Percentiles rank a stretch among this genome's conserved stretches.
Evolutionary conservation across 169 alveolate genomes (phyloP).

Genomic region (Miamiensis avidus): DNA sequence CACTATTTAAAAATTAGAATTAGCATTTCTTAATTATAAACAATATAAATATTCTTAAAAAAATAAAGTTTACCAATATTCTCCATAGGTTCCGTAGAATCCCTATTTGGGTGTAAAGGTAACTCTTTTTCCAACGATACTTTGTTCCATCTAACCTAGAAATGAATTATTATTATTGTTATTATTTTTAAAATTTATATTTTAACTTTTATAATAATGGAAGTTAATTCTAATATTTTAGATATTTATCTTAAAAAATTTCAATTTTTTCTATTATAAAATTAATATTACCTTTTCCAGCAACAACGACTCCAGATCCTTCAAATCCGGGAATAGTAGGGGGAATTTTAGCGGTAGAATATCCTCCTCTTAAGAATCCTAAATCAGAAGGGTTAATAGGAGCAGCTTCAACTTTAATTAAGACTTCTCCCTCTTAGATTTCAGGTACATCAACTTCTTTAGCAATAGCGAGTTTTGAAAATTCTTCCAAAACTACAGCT

Average conservation of each 20-base stretch:
- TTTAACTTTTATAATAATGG: neutral
- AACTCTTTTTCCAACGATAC: slow-evolving; percentile 45
- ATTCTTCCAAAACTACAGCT: slow-evolving; percentile 48
- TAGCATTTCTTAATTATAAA: too few relatives aligned
- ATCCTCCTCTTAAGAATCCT: slow-evolving; percentile 54
- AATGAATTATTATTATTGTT: neutral
- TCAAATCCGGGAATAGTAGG: slow-evolving; percentile 82
- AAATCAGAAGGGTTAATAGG: slow-evolving; percentile 79
- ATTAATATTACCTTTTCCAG: slow-evolving; percentile 65
- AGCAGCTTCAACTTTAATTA: slow-evolving; percentile 68
- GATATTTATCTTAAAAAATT: too few relatives aligned
- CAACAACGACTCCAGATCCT: slow-evolving; percentile 79
- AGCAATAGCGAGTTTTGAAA: slow-evolving; percentile 15
- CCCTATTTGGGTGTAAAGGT: slow-evolving; percentile 29
- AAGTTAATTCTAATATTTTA: neutral
- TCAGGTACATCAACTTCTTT: slow-evolving; percentile 52
- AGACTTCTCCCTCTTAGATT: slow-evolving; percentile 60
- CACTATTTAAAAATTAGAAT: neutral
- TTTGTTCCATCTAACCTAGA: neutral
- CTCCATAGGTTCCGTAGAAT: slow-evolving; percentile 34
- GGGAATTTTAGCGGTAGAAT: slow-evolving; percentile 32
- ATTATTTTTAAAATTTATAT: neutral
- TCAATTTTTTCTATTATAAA: too few relatives aligned
- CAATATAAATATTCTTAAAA: too few relatives aligned
- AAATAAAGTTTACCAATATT: neutral